A percentile compares a stretch with the other conserved stretches of the same genome.
Evolutionary conservation across 225 moss, liverwort and hornwort genomes (phyloP).

Genomic region (Ulota crispa): DNA sequence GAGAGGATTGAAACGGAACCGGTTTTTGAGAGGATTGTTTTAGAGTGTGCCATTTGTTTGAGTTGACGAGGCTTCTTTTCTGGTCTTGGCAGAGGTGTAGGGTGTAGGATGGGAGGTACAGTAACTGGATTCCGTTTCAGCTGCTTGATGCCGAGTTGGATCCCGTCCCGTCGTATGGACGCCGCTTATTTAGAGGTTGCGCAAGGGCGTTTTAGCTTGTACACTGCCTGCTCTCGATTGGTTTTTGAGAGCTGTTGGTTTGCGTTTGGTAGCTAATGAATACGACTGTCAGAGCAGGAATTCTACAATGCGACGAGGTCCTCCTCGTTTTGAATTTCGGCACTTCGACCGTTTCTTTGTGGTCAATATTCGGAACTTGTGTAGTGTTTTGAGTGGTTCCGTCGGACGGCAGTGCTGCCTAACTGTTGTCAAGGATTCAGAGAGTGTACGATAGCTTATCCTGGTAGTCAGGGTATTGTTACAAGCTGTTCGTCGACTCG

Average conservation of each 20-base stretch:
- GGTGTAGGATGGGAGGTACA: neutral
- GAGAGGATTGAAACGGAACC: neutral
- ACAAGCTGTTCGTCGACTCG: conserved; percentile 1
- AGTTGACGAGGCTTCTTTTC: neutral
- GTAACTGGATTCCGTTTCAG: neutral
- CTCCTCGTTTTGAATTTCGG: conserved; percentile 9
- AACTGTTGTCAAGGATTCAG: neutral
- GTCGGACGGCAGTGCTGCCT: conserved; percentile 6
- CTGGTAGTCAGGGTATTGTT: neutral
- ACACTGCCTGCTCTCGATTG: neutral
- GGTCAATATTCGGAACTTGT: neutral
- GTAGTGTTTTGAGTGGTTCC: neutral
- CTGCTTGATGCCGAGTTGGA: neutral
- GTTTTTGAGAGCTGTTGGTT: neutral
- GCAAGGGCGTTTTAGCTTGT: conserved; percentile 1
- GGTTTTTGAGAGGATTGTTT: neutral
- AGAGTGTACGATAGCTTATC: neutral
- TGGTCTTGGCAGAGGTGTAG: neutral
- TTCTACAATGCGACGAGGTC: conserved; percentile 11
- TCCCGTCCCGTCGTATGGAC: neutral
- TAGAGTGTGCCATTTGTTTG: neutral
- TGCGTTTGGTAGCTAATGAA: neutral
- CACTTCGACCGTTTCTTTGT: conserved; percentile 29
- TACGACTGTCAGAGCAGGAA: conserved; percentile 17
- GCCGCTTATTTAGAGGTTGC: neutral